These are phyloP conservation scores for Fusarium globosum DNA, from an alignment of 2,329 filamentous ascomycete species.

Conservation along the genomic window DNA sequence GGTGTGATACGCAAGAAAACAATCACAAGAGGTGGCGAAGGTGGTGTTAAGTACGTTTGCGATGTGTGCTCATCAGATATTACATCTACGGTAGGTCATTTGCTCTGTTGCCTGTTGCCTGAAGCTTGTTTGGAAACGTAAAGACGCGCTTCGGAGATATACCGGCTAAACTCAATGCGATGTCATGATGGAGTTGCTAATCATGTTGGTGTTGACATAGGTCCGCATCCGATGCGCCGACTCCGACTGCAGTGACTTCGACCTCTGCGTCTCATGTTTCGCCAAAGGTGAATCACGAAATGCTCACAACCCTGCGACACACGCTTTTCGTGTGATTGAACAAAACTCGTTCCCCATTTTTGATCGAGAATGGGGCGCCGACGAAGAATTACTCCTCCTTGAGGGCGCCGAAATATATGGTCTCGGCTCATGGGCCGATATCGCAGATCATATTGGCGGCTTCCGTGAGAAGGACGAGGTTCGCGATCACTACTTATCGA, in stretches of 20 bases:
- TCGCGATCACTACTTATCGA: conserved; percentile 89
- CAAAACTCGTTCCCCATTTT: conserved; percentile 99
- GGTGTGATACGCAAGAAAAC: conserved; percentile 97
- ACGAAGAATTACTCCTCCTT: conserved; percentile 92
- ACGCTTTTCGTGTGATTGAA: conserved; percentile 93
- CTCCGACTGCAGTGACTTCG: conserved; percentile 87
- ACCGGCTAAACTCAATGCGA: conserved; percentile 37
- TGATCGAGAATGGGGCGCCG: conserved; percentile 93
- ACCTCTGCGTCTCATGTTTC: conserved; percentile 97
- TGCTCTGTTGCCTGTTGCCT: conserved; percentile 13
- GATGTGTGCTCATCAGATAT: conserved; percentile 97
- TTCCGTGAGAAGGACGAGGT: conserved; percentile 96
- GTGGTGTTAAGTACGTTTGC: conserved; percentile 94
- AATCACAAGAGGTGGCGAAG: conserved; percentile 84
- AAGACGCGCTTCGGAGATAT: conserved; percentile 39
- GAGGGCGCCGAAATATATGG: conserved; percentile 98
- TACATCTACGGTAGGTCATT: conserved; percentile 84
- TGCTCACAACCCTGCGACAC: conserved; percentile 86
- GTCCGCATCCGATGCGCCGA: conserved; percentile 95
- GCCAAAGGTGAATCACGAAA: conserved; percentile 82
- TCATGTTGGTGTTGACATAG: conserved; percentile 56
- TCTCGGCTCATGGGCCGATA: conserved; percentile 96
- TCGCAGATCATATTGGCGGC: conserved; percentile 97
- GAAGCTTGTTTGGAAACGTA: conserved; percentile 7
- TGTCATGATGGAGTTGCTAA: conserved; percentile 41